Evolutionary conservation across 768 basidiomycete genomes (phyloP).

Genomic region (Dioszegia hungarica): DNA sequence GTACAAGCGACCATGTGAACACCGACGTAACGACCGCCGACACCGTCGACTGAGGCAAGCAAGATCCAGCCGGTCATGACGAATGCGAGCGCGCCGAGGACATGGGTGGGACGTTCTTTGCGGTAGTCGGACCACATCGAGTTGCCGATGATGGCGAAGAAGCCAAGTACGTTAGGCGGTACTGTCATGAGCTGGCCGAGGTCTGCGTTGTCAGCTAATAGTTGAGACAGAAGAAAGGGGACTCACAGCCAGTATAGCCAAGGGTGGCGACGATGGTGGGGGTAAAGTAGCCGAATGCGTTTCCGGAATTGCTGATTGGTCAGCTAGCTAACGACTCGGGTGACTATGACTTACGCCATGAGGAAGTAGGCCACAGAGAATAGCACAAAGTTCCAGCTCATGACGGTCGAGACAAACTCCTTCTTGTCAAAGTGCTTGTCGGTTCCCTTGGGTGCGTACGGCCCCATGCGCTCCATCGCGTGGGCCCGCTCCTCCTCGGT

Average conservation of each 20-base stretch:
- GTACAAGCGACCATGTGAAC: constrained; percentile 39
- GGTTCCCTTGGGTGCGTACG: constrained; percentile 19
- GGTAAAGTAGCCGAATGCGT: constrained; percentile 22
- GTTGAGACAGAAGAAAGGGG: not conserved
- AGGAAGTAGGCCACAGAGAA: constrained; percentile 9
- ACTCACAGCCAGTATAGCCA: constrained; percentile 20
- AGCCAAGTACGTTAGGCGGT: constrained; percentile 25
- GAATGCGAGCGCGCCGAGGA: constrained; percentile 25
- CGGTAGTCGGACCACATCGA: constrained; percentile 28
- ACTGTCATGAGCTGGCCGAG: constrained; percentile 20
- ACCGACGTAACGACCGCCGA: constrained; percentile 30
- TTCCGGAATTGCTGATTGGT: constrained; percentile 6
- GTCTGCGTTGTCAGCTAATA: constrained; percentile 7
- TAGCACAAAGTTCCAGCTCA: constrained; percentile 15
- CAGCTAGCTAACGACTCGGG: not conserved
- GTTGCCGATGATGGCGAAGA: constrained; percentile 36
- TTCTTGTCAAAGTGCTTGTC: constrained; percentile 26
- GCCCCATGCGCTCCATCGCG: constrained; percentile 18
- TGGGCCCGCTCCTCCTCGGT: constrained; percentile 22
- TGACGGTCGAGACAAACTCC: constrained; percentile 20
- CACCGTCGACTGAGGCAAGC: constrained; percentile 27
- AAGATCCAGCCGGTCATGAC: constrained; percentile 33
- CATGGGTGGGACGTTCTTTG: constrained; percentile 32
- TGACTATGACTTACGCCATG: not conserved
- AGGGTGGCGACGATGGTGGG: constrained; percentile 15